A percentile compares a stretch with the other conserved stretches of the same genome.
Evolutionary conservation across 768 basidiomycete genomes (phyloP).

Genomic region (Amanita pallidorosea): DNA sequence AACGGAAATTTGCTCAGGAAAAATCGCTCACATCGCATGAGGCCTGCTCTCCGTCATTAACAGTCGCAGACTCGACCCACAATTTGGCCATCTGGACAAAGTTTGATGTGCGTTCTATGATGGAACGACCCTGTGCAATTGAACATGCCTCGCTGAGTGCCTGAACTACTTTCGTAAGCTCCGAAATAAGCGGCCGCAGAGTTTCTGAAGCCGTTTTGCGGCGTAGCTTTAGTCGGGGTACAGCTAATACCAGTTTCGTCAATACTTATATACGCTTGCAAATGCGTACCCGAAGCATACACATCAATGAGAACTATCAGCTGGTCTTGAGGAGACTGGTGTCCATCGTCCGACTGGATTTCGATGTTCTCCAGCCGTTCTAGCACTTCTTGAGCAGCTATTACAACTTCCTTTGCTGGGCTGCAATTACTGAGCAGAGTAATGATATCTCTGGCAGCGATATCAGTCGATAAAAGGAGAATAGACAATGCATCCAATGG

Average conservation of each 20-base stretch:
- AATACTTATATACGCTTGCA: not conserved
- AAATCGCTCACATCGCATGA: conserved; percentile 18
- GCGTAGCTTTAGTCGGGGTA: conserved; percentile 33
- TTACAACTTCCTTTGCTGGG: conserved; percentile 34
- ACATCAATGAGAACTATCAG: conserved; percentile 26
- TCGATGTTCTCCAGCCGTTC: conserved; percentile 22
- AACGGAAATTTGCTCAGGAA: not conserved
- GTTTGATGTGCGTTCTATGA: conserved; percentile 18
- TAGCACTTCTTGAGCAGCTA: conserved; percentile 33
- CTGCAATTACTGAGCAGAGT: conserved; percentile 28
- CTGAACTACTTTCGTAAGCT: conserved; percentile 21
- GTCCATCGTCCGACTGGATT: conserved; percentile 12
- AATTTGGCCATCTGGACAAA: conserved; percentile 15
- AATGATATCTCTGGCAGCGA: conserved; percentile 27
- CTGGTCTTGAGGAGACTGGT: conserved; percentile 20
- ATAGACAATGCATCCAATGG: conserved; percentile 31
- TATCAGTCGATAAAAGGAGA: conserved; percentile 26
- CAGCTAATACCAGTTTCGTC: conserved; percentile 19
- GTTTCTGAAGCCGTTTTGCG: conserved; percentile 32
- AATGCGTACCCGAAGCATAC: conserved; percentile 26
- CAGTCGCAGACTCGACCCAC: conserved; percentile 20
- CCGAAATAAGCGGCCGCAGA: conserved; percentile 26
- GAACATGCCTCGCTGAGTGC: conserved; percentile 15
- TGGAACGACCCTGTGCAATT: conserved; percentile 19
- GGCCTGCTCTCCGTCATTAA: conserved; percentile 13